Conservation (phyloP, 2,329 filamentous ascomycete species). For the Botrytis paeoniae region DNA sequence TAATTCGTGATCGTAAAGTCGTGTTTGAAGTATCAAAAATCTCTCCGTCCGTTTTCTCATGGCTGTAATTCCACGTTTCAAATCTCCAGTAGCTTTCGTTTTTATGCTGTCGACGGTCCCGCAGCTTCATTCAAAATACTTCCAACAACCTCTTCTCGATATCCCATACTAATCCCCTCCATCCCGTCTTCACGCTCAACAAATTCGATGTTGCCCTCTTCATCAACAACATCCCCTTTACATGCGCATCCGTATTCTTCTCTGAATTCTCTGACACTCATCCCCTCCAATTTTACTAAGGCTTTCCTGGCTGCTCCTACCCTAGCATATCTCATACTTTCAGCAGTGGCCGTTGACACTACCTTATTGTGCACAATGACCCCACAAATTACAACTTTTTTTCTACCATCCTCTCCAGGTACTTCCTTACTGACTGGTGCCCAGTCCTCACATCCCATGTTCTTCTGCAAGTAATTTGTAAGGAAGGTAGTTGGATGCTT, state of each 20-base stretch:
- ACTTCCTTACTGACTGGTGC: slow-evolving; percentile 47
- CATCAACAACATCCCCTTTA: slow-evolving; percentile 18
- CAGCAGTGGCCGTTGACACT: slow-evolving; percentile 58
- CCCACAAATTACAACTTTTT: slow-evolving; percentile 62
- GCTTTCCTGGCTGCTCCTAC: slow-evolving; percentile 61
- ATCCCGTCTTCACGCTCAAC: slow-evolving; percentile 1
- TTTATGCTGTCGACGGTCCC: neutral
- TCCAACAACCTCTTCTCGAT: slow-evolving; percentile 4
- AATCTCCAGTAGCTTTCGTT: neutral
- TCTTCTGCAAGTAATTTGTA: slow-evolving; percentile 58
- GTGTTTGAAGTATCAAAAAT: neutral
- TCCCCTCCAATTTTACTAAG: slow-evolving; percentile 45
- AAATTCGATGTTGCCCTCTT: slow-evolving; percentile 15
- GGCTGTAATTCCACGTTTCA: neutral
- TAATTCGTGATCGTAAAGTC: neutral
- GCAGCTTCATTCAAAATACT: neutral
- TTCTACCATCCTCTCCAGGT: slow-evolving; percentile 38
- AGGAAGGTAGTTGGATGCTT: slow-evolving; percentile 81
- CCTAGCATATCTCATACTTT: slow-evolving; percentile 71
- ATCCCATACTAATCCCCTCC: neutral
- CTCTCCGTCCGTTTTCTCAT: neutral
- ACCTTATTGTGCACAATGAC: slow-evolving; percentile 73
- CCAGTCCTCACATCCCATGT: slow-evolving; percentile 64
- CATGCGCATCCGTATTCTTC: slow-evolving; percentile 64
- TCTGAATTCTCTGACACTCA: slow-evolving; percentile 57